Evolutionary conservation across 2,329 filamentous ascomycete species (phyloP), one percentile per base, ranked within the genome.

Genomic region (Ambrosiella cleistominuta): DNA sequence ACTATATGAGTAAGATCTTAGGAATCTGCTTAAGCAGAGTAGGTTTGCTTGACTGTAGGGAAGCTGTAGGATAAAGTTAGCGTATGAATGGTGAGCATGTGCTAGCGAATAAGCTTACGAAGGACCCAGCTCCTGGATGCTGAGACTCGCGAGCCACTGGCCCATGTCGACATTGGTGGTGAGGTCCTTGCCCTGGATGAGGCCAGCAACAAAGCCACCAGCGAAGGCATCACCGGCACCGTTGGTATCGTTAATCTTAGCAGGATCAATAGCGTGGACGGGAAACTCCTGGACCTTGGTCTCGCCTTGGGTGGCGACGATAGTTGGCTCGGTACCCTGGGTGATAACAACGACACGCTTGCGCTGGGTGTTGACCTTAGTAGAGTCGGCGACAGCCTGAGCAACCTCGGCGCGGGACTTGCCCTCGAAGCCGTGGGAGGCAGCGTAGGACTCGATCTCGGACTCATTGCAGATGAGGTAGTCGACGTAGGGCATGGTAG

Each of bases 221-320:
- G 93, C 91, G 67, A 98, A 98, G 57, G 93, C 91, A 69, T 98
- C 93, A 69, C 89, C 93, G 62, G 93, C 93, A 69, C 93, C 93
- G 69, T 91, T 97, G 71, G 91, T 97, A 74, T 98, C 93, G 71
- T 86, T 86, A 73, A 98, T 97, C 73, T 86, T 75, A 55, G 80
- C 78, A 69, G 79, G 75, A 64, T 80, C 76, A 66, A 98, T 91
- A 65, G 81, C 76, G 69, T 87, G 88, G 56, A 98, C 89, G 17
- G 83, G 78, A 75, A 83, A 93, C 70, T 86, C 80, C 74, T 84
- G 82, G 66, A 93, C 75, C 61, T 81, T 77, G 45, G 81, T 79
- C 68, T 81, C 78, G 63, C 81, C 81, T 72, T 86, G 83, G 64
- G 83, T 75, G 62, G 88, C 91, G 57, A 95, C 83, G 62, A 98